Base-by-base conservation (phyloP, 2,329 filamentous ascomycete species). In the Aspergillus persii region DNA sequence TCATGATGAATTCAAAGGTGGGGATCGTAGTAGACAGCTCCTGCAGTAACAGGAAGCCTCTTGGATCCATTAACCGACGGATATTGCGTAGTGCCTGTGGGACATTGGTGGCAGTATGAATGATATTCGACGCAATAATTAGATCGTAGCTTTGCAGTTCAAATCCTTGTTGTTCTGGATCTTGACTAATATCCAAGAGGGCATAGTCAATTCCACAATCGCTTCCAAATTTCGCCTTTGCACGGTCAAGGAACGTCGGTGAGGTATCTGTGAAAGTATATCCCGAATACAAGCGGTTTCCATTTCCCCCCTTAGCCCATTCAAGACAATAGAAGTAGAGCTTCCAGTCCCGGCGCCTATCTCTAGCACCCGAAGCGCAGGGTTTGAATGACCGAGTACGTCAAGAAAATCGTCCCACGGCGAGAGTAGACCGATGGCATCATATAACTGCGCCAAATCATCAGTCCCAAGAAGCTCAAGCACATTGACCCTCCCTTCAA, bases 221-320 rank as follows among this genome's bases (percentile, higher is more conserved):
- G 1, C 47, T 29, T 1, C 50, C 54, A 48, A 71, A 70, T 2
- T 61, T 62, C n/a, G 68, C 62, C 18, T 66, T 64, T 0, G 70
- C 69, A 15, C 62, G 62, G 23, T 63, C 58, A 8, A 74, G 68
- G 33, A 73, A 73, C 0, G 66, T 70, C 6, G 67, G 56, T 0
- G 70, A 72, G 11, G 73, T 66, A 54, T 74, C 71, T 3, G 69
- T 71, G 41, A 70, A 73, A 1, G 66, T 70, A 48, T 72, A 72
- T 1, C 53, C 61, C 1, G 59, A 56, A 47, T 69, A 71, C 3
- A 69, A 12, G 1, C 58, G 48, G 30, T 61, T 57, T 0, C 49
- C 30, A 6, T 54, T 46, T 2, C 46, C 27, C 7, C 36, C 2
- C 51, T 50, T 4, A 64, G 8, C 3, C 58, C 54, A 3, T 58